phyloP scores from a whole-genome alignment of 106 monocot species.

The Platanthera zijinensis region DNA sequence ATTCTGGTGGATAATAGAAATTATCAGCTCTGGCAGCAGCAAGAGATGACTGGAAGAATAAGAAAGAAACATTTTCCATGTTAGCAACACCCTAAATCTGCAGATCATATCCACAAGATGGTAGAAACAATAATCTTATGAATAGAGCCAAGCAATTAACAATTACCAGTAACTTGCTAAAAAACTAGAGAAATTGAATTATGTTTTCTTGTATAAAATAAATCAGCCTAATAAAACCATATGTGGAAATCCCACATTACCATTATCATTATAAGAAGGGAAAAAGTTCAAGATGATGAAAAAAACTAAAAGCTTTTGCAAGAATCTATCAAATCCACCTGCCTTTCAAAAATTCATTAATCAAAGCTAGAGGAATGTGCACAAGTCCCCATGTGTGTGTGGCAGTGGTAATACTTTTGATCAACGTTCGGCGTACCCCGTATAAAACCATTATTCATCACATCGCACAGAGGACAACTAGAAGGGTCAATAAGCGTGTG shows the following conservation, averaged over 20 bases:
- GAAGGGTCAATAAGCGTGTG: too few relatives aligned
- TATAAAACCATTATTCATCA: too few relatives aligned
- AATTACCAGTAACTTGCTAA: not conserved
- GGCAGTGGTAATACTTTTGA: too few relatives aligned
- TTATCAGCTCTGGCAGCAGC: slow-evolving; percentile 98
- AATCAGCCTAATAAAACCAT: not conserved
- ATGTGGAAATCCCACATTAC: not conserved
- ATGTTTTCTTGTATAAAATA: not conserved
- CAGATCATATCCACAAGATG: not conserved
- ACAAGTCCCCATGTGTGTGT: too few relatives aligned
- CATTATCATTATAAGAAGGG: not conserved
- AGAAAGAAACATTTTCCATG: not conserved
- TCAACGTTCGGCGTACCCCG: too few relatives aligned
- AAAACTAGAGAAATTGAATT: not conserved
- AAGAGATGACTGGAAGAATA: slow-evolving; percentile 73
- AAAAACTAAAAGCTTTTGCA: not conserved
- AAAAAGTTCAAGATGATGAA: not conserved
- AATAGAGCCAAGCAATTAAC: not conserved
- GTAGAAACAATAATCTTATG: not conserved
- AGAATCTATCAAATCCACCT: not conserved
- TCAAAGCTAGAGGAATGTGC: not conserved
- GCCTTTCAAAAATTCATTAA: not conserved
- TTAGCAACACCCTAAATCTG: not conserved
- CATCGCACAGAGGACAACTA: too few relatives aligned
- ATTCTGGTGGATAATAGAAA: slow-evolving; percentile 99